phyloP scores from a whole-genome alignment of 257 asterid genomes.

The Sherardia arvensis region DNA sequence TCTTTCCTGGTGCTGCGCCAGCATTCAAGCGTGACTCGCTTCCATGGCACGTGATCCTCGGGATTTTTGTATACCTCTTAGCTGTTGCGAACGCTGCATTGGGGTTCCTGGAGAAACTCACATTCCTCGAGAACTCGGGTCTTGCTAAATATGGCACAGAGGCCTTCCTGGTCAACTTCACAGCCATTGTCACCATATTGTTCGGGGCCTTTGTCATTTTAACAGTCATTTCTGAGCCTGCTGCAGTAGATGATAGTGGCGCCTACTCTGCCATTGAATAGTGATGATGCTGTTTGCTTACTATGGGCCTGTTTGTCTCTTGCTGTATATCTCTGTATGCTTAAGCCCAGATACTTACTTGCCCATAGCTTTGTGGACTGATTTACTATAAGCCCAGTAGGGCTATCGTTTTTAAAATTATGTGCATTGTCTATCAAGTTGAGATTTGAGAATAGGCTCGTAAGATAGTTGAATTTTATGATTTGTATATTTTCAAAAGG shows the following conservation, averaged over 20 bases:
- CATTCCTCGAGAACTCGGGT: constrained; percentile 70
- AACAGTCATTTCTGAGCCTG: constrained; percentile 51
- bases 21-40: constrained; percentile 56
- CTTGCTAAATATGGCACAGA: constrained; percentile 69
- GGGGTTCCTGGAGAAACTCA: constrained; percentile 89
- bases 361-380: neutral
- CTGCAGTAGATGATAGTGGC: constrained; percentile 51
- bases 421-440: neutral
- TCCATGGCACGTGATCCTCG: constrained; percentile 90
- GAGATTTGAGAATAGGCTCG: neutral
- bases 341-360: neutral
- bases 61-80: constrained; percentile 46
- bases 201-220: constrained; percentile 70
- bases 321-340: neutral
- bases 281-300: neutral
- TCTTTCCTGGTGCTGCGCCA: constrained; percentile 84
- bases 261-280: constrained; percentile 57
- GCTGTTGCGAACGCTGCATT: constrained; percentile 61
- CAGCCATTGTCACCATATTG: constrained; percentile 69
- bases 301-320: neutral
- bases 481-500: no score
- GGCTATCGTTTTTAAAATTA: neutral
- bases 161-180: constrained; percentile 83
- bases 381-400: neutral
- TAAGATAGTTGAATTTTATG: no score